Base-by-base conservation (phyloP, 2,329 filamentous ascomycete genomes). In the Chalaropsis ovoidea region DNA sequence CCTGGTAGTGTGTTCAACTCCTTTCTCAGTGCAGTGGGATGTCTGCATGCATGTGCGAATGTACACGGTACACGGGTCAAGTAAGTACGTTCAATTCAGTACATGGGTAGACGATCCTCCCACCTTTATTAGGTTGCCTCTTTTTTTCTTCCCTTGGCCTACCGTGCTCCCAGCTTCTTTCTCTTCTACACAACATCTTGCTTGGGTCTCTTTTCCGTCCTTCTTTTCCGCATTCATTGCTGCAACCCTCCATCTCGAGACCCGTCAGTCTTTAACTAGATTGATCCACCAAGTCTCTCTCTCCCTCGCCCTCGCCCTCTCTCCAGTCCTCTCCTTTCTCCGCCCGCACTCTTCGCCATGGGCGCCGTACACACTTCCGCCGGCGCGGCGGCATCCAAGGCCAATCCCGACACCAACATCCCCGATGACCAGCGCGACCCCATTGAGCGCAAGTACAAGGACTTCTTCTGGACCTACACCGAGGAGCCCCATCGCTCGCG, bases 401-500 rank as follows among this genome's bases (percentile, higher is more conserved):
- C 45, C 35, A 65, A 52, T 27, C 54, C 60, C 39, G 62, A 35
- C 41, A 52, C 63, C 47, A 22, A 45, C 35, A 49, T 65, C 22
- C 61, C 66, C 41, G 66, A 67, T 24, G 52, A 61, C 42, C 41
- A 67, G 31, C 61, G 66, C 22, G 62, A 67, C 19, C 64, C 65
- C 19, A 64, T 68, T 22, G 67, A 69, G 62, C 64, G 64, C 65
- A 67, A 68, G 64, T 68, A 77, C 66, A 72, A 75, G 64, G 75
- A 81, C 75, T 97, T 97, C 81, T 96, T 95, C 79, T 97, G 95
- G 94, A 96, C 94, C 49, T 97, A 99, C 74, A 96, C 94, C 10
- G 94, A 99, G 76, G 94, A 99, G 77, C 94, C 94, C 68, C 94
- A 99, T 77, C 85, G 91, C 70, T 94, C 93, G 41, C 82, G 94